Evolutionary conservation across 176 grass and related monocot species (phyloP).

Genomic region (Eremochloa ophiuroides): DNA sequence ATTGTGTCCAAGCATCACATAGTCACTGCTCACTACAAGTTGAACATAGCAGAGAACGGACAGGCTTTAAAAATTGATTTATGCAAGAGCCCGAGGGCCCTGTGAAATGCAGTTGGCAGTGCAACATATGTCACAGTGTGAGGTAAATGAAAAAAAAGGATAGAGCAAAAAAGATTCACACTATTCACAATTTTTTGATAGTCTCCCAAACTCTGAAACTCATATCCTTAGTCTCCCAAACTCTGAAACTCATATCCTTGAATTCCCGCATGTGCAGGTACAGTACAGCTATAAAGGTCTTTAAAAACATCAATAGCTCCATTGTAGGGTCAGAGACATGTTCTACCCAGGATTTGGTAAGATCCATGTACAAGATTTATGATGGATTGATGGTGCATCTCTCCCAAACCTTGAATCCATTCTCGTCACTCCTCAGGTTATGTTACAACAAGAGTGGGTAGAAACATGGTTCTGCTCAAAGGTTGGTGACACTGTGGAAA

Average conservation of each 20-base stretch:
- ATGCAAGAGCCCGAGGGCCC: too few relatives aligned
- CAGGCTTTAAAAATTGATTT: too few relatives aligned
- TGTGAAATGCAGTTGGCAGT: too few relatives aligned
- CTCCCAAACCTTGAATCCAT: background rate
- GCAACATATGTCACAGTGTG: background rate
- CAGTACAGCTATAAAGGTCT: background rate
- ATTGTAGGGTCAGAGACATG: background rate
- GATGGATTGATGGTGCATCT: background rate
- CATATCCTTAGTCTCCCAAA: too few relatives aligned
- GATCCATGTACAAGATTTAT: background rate
- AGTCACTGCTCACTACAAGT: too few relatives aligned
- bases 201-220: too few relatives aligned
- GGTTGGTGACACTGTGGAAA: background rate
- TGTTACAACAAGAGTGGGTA: background rate
- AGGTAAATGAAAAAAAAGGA: background rate
- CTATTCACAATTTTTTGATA: too few relatives aligned
- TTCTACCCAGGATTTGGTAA: constrained; percentile 1
- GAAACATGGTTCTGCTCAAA: background rate
- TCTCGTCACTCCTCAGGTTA: background rate
- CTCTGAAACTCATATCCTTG: too few relatives aligned
- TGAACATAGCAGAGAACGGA: too few relatives aligned
- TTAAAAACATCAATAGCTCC: background rate
- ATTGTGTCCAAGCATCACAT: too few relatives aligned
- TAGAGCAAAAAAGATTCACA: background rate
- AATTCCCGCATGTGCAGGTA: background rate